Conservation (phyloP, 495 filamentous ascomycete genomes). For the Aspergillus campestris region DNA sequence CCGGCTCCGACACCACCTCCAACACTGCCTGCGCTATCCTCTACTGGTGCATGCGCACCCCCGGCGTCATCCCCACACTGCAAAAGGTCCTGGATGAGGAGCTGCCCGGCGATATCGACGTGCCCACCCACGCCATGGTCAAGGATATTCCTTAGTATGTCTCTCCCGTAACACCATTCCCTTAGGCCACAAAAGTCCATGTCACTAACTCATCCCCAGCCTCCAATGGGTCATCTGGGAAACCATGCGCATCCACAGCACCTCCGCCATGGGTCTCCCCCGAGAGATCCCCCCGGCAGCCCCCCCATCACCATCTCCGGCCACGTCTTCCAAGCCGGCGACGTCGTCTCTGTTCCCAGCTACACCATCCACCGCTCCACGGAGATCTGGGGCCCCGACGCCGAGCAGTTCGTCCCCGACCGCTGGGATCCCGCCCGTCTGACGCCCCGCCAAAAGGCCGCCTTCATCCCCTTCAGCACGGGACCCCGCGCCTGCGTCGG, state of each 20-base stretch:
- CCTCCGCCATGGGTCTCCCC: slow-evolving; percentile 81
- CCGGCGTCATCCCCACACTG: slow-evolving; percentile 62
- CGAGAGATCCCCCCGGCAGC: slow-evolving; percentile 62
- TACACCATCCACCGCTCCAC: slow-evolving; percentile 82
- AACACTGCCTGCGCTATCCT: slow-evolving; percentile 85
- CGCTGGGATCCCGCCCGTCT: slow-evolving; percentile 53
- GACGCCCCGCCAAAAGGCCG: slow-evolving; percentile 60
- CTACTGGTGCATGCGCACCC: slow-evolving; percentile 63
- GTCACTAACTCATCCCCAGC: slow-evolving; percentile 15
- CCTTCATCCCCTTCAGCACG: slow-evolving; percentile 80
- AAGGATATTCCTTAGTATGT: slow-evolving; percentile 64
- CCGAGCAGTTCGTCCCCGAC: slow-evolving; percentile 75
- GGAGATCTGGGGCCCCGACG: slow-evolving; percentile 73
- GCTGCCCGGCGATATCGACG: slow-evolving; percentile 48
- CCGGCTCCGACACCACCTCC: slow-evolving; percentile 81
- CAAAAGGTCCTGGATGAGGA: slow-evolving; percentile 64
- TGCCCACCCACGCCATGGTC: slow-evolving; percentile 65
- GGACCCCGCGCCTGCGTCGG: slow-evolving; percentile 80
- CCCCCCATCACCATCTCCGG: slow-evolving; percentile 44
- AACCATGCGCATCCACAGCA: slow-evolving; percentile 82
- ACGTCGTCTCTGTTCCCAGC: slow-evolving; percentile 73
- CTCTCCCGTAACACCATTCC: not conserved
- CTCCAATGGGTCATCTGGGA: slow-evolving; percentile 77
- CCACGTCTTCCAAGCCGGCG: slow-evolving; percentile 63
- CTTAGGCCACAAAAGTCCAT: not conserved